Evolutionary conservation across 768 basidiomycete species (phyloP), one percentile per base, ranked within the genome.

Genomic region (Pulveroboletus ravenelii): DNA sequence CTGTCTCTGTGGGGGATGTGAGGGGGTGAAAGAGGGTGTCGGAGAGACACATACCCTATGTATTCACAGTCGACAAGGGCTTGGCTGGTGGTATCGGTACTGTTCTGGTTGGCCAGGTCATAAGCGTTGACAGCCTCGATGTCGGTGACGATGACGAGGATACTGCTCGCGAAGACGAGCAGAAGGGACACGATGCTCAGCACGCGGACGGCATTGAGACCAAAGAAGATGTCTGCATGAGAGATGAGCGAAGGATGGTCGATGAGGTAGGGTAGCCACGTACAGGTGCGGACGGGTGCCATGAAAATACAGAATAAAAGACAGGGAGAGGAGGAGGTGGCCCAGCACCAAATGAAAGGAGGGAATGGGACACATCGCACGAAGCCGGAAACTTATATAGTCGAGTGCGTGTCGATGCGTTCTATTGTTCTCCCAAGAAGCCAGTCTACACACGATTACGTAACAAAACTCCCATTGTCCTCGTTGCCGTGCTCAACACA

Each of bases 151-250:
- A 90, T 76, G 25, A 82, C 82, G 47, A 88, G 78, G 52, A 89
- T 82, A 53, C 80, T 90, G 72, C 80, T 89, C 13, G 88, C 73
- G 54, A 95, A 86, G 39, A 92, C 88, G 41, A 94, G 80, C 7
- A 88, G 54, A 46, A 95, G 77, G 8, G 82, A 77, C 45, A 94
- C 76, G 59, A 96, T 82, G 70, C 89, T 90, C 41, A 96, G 68
- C 32, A 78, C 70, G 27, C 93, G 89, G 62, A 89, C 78, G 62
- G 64, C 76, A 62, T 95, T 94, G 62, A 95, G 84, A 41, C 77
- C 79, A 61, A 89, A 82, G 73, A 91, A 93, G 23, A 78, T 62
- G 58, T 82, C 77, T 78, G 55, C 10, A 34, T 4, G 45, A 23
- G 14, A 25, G 29, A 45, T 56, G 51, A 58, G 42, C 4, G n/a